Base-by-base conservation (phyloP, 306 rosid species). In the Sicyos baderoa region DNA sequence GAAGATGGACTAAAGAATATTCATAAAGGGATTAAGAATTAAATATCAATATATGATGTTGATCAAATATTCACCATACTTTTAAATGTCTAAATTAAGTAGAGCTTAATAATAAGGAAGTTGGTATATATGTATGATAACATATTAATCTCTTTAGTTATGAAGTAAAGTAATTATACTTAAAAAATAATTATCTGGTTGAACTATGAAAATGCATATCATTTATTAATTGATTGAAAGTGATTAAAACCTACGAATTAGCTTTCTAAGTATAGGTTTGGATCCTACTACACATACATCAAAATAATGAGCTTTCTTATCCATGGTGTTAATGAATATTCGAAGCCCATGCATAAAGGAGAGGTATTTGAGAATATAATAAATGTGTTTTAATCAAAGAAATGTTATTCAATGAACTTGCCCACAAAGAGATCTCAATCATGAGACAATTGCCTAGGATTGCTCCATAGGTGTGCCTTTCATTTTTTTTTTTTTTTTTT, bases 401-500 rank as follows among this genome's bases (percentile, higher is more conserved):
- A 29, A 29, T 59, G 45, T 59, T 59, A 59, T 59, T 59, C 65
- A 59, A 29, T 59, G 65, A 32, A 59, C 35, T 29, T 59, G 44
- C 21, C 45, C 65, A 59, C 21, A 29, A 59, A 59, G 45, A 59
- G 45, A 59, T 16, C 13, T 15, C 45, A 15, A 59, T 59, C 65
- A 59, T 14, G 65, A 16, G 65, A 59, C 65, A 59, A 59, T 29
- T 59, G 65, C 65, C 65, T 59, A 59, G 19, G 65, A 59, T 59
- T 59, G 44, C 65, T 59, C 65, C 22, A 27, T 59, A 2, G 47
- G n/a, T n/a, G n/a, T n/a, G n/a, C n/a, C n/a, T n/a, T n/a, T n/a
- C n/a, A n/a, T n/a, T n/a, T n/a, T n/a, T n/a, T n/a, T n/a, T n/a
- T 59, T 45, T 13, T 29, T 15, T 29, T 44, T 15, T 1, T 29